These are phyloP conservation scores for Tuctoria greenei DNA, from an alignment of 176 grass and related monocot genomes.

Conservation along the genomic window DNA sequence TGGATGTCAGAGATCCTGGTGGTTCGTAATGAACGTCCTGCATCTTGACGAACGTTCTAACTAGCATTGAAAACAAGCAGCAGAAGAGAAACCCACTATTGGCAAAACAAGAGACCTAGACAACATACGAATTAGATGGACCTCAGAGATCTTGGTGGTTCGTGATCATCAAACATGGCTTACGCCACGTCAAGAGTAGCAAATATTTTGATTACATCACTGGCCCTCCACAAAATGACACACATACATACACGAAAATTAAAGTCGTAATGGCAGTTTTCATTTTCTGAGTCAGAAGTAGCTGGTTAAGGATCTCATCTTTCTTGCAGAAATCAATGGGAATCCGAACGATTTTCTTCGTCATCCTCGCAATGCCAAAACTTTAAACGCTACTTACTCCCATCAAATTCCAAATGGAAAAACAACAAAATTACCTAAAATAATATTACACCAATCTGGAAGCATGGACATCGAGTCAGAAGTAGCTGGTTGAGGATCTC, in stretches of 20 bases:
- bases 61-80: too few relatives aligned
- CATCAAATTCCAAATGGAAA: neutral
- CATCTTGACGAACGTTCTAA: too few relatives aligned
- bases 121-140: neutral
- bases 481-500: conserved; percentile 60
- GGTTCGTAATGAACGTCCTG: too few relatives aligned
- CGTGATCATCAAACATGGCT: conserved; percentile 39
- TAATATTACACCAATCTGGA: too few relatives aligned
- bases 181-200: conserved; percentile 55
- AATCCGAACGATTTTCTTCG: conserved; percentile 54
- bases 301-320: conserved; percentile 51
- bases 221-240: neutral
- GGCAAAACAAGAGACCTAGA: neutral
- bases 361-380: conserved; percentile 9
- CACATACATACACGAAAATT: too few relatives aligned
- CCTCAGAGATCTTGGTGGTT: conserved; percentile 78
- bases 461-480: conserved; percentile 19
- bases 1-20: too few relatives aligned
- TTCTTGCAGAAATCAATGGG: conserved; percentile 45
- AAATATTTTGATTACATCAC: conserved; percentile 57
- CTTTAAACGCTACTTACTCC: neutral
- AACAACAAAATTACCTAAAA: too few relatives aligned
- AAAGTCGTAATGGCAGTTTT: too few relatives aligned
- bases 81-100: neutral
- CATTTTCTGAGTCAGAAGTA: conserved; percentile 64